phyloP scores from a whole-genome alignment of 225 moss, liverwort and hornwort genomes.

The Physcomitrium patens region DNA sequence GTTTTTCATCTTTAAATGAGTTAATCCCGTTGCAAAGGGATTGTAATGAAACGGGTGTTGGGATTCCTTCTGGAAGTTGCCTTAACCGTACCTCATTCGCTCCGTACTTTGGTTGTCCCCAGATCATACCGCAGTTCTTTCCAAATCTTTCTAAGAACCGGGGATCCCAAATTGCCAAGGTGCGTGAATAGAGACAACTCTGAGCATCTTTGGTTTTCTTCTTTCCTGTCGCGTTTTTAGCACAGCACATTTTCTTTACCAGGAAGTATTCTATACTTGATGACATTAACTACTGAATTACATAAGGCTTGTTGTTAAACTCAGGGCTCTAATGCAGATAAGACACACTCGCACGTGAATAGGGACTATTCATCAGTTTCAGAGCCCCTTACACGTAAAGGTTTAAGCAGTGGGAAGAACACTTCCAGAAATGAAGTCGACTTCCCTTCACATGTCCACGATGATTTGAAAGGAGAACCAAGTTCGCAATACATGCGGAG shows the following conservation, averaged over 20 bases:
- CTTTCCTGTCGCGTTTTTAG: background rate
- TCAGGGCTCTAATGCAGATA: constrained; percentile 36
- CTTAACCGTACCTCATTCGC: constrained; percentile 5
- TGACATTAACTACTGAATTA: constrained; percentile 3
- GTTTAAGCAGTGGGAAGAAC: constrained; percentile 12
- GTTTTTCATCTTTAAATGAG: background rate
- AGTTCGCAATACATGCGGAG: constrained; percentile 45
- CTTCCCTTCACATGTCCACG: constrained; percentile 1
- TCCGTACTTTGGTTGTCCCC: constrained; percentile 22
- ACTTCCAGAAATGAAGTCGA: constrained; percentile 17
- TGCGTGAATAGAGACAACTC: constrained; percentile 31
- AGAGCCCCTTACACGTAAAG: constrained; percentile 23
- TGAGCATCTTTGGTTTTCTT: constrained; percentile 4
- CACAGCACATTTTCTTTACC: constrained; percentile 21
- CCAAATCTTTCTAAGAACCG: constrained; percentile 47
- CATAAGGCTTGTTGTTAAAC: constrained; percentile 25
- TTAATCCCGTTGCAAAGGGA: constrained; percentile 1
- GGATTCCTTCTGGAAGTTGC: background rate
- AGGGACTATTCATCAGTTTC: constrained; percentile 43
- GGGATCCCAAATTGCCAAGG: constrained; percentile 42
- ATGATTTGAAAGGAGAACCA: constrained; percentile 35
- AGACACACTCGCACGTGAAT: constrained; percentile 45
- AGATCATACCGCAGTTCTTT: constrained; percentile 60
- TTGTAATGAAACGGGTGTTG: too few species aligned
- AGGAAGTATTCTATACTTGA: background rate